Conservation (phyloP, 2,329 filamentous ascomycete genomes). For the Lachnellula occidentalis region DNA sequence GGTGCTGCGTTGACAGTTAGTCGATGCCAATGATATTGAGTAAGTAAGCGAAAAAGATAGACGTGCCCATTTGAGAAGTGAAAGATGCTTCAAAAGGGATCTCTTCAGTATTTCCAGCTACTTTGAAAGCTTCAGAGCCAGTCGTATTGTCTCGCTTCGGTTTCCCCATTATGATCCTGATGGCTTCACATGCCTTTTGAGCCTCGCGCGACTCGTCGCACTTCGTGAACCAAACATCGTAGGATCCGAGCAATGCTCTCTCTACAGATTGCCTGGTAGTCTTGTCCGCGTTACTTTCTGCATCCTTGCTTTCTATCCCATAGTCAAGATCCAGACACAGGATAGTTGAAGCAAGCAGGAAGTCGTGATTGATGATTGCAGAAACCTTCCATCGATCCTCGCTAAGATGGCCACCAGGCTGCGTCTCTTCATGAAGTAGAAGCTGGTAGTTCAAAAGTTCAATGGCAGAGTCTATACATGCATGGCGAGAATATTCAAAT, state of each 20-base stretch:
- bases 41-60: too few relatives aligned
- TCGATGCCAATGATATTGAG: too few relatives aligned
- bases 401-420: conserved; percentile 48
- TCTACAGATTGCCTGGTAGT: neutral
- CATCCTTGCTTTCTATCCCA: neutral
- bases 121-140: neutral
- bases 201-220: conserved; percentile 8
- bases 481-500: conserved; percentile 45
- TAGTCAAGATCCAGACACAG: conserved; percentile 35
- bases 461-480: conserved; percentile 45
- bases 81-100: neutral
- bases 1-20: neutral
- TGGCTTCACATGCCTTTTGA: conserved; percentile 4
- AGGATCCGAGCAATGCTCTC: neutral
- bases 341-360: conserved; percentile 53
- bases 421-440: conserved; percentile 41
- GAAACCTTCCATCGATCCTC: conserved; percentile 50
- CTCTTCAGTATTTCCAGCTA: neutral
- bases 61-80: neutral
- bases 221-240: conserved; percentile 4
- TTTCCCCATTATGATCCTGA: conserved; percentile 8
- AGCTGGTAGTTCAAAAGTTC: conserved; percentile 43
- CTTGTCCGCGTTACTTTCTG: neutral
- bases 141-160: neutral
- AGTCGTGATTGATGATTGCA: conserved; percentile 54